phyloP scores from a whole-genome alignment of 2,329 filamentous ascomycete genomes.

The Cladophialophora carrionii region DNA sequence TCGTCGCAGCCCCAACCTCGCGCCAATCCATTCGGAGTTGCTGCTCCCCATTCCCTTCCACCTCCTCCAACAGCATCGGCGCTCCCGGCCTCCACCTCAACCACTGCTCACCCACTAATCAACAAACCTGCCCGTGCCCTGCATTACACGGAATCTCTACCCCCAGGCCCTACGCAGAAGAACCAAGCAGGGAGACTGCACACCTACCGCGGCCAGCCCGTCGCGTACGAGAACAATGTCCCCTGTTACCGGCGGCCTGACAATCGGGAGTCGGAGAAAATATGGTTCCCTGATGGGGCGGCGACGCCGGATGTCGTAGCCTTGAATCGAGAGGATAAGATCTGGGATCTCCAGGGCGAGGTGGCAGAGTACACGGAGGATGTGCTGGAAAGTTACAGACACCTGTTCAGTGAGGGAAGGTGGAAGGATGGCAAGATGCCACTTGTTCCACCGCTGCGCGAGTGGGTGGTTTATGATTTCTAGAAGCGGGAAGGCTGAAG shows the following conservation, averaged over 20 bases:
- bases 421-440: constrained; percentile 75
- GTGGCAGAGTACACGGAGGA: constrained; percentile 63
- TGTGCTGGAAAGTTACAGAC: constrained; percentile 65
- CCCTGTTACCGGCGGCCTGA: constrained; percentile 58
- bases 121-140: constrained; percentile 31
- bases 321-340: constrained; percentile 56
- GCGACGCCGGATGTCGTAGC: constrained; percentile 47
- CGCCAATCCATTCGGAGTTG: constrained; percentile 31
- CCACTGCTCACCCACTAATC: constrained; percentile 33
- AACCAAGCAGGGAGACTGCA: constrained; percentile 47
- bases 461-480: constrained; percentile 75
- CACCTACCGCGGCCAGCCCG: constrained; percentile 66
- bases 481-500: constrained; percentile 42
- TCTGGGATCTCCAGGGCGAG: constrained; percentile 39
- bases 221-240: constrained; percentile 54
- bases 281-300: constrained; percentile 76
- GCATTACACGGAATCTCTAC: constrained; percentile 40
- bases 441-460: constrained; percentile 73
- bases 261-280: constrained; percentile 63
- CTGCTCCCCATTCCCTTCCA: constrained; percentile 29
- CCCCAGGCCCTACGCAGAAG: constrained; percentile 44
- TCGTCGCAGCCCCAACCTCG: constrained; percentile 42
- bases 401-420: constrained; percentile 65
- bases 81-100: constrained; percentile 27
- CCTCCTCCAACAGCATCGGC: constrained; percentile 15